Base-by-base conservation (phyloP, 805 yeast species). In the Saitoella complicata region DNA sequence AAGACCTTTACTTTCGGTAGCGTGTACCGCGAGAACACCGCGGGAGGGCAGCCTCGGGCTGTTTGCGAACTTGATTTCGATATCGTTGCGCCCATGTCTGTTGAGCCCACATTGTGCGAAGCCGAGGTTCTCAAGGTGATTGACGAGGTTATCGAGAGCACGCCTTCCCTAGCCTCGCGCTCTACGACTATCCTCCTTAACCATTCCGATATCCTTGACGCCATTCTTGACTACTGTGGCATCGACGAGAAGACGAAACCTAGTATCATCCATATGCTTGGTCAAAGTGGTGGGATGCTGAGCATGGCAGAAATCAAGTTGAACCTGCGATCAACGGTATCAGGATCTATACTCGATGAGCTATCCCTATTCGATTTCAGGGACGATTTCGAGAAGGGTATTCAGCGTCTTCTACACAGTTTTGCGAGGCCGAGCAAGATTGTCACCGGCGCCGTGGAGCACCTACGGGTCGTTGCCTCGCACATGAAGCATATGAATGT, bases 21-120 rank as follows among this genome's bases (percentile, higher is more conserved):
- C 53, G 97, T 91, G 1, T 91, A 76, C 58, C 70, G 97, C 8
- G 55, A 53, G 35, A 52, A 49, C 13, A 38, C 43, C 5, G 36
- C 46, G n/a, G 50, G 53, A 3, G 37, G 51, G 7, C 78, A 65
- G 8, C 65, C 65, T 8, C 65, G 68, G 45, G 60, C 68, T 1
- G 86, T 78, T 58, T 75, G 80, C 32, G 94, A 93, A 47, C 75
- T 85, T 37, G 93, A 80, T 54, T 87, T 88, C 61, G 97, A 91
- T 60, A 78, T 86, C 29, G 66, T 81, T 2, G 67, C 80, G 0
- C 65, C 67, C n/a, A 70, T 66, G 33, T 45, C 53, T 2, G 53
- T 69, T 1, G 73, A 72, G 39, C 58, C 71, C 7, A 64, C 75
- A 1, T 70, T 72, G 39, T 71, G 80, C 51, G 97, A 91, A 58